Evolutionary conservation across 495 filamentous ascomycete species (phyloP).

Genomic region (Viridothelium virens): DNA sequence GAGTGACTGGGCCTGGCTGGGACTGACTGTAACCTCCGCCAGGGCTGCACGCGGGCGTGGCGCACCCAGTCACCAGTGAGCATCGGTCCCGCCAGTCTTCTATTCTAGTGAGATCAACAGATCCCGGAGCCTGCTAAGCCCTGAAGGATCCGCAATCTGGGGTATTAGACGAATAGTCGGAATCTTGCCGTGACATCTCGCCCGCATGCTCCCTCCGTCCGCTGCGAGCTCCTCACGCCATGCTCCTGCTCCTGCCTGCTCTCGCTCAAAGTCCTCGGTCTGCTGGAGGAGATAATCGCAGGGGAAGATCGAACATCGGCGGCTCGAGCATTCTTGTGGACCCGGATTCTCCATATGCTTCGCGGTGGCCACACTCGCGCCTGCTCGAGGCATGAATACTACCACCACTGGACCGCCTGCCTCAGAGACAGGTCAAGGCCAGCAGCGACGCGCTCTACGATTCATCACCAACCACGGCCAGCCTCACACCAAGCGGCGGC

Average conservation of each 20-base stretch:
- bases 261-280: neutral
- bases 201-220: constrained; percentile 11
- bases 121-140: neutral
- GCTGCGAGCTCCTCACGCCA: constrained; percentile 10
- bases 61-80: no score
- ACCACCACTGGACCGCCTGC: neutral
- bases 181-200: neutral
- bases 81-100: neutral
- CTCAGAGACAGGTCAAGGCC: neutral
- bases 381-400: constrained; percentile 1
- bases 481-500: constrained; percentile 69
- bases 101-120: constrained; percentile 1
- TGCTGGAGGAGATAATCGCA: neutral
- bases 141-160: neutral
- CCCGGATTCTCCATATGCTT: constrained; percentile 1
- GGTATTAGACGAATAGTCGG: neutral
- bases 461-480: constrained; percentile 78
- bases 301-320: neutral
- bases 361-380: neutral
- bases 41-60: no score
- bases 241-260: neutral
- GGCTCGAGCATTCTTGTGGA: neutral
- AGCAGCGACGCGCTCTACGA: constrained; percentile 48
- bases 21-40: no score
- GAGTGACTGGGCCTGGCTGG: no score